Conservation (phyloP, 1,139 yeast species). For the Taiozyma sp. region DNA sequence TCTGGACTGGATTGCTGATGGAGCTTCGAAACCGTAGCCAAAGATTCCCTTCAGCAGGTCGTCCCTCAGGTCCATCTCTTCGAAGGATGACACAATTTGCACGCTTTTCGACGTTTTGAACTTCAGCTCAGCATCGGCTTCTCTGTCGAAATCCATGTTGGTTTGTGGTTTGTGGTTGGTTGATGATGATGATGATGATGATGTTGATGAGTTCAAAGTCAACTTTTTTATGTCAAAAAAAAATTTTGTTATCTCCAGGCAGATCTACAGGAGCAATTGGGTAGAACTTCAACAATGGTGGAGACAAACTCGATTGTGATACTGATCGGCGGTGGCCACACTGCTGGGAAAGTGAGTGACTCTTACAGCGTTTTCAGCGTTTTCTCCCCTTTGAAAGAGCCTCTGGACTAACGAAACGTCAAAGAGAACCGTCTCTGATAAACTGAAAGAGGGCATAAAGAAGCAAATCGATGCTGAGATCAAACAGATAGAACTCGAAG, state of each 20-base stretch:
- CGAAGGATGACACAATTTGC: constrained; percentile 64
- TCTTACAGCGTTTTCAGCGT: not conserved
- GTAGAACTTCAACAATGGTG: not conserved
- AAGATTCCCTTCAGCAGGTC: constrained; percentile 70
- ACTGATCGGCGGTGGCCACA: constrained; percentile 73
- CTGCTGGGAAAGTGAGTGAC: constrained; percentile 50
- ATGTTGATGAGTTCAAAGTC: not conserved
- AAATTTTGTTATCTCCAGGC: not conserved
- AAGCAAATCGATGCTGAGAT: constrained; percentile 23
- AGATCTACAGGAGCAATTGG: not conserved
- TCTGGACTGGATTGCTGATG: constrained; percentile 92
- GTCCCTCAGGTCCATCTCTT: constrained; percentile 73
- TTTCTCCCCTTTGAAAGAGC: not conserved
- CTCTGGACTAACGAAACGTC: not conserved
- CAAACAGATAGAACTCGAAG: constrained; percentile 41
- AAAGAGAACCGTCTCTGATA: constrained; percentile 17
- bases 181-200: not conserved
- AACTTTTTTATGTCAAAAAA: not conserved
- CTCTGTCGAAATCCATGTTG: constrained; percentile 50
- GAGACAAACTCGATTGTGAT: constrained; percentile 32
- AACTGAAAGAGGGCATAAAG: constrained; percentile 15
- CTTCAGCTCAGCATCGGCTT: constrained; percentile 51
- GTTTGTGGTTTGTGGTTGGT: not conserved
- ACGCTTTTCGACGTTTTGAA: constrained; percentile 61
- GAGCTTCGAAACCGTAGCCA: constrained; percentile 89